phyloP scores from a whole-genome alignment of 108 stramenopile genomes.

The Aurantiochytrium sp. region DNA sequence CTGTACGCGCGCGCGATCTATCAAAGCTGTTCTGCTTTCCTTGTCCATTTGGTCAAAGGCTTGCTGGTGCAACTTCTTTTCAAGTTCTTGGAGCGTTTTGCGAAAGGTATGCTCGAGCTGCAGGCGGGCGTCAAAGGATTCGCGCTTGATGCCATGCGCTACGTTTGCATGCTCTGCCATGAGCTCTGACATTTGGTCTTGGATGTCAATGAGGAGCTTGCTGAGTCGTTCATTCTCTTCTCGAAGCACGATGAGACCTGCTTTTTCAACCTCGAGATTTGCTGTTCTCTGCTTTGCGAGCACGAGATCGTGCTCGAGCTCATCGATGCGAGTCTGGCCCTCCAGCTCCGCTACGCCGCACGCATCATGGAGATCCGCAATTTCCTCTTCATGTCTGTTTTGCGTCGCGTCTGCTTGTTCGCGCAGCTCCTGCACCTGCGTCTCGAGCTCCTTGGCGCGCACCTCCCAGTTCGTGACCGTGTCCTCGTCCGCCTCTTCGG shows the following conservation, averaged over 20 bases:
- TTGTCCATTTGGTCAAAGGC: background rate
- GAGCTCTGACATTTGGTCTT: constrained; percentile 4
- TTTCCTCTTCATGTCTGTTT: background rate
- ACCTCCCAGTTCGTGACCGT: background rate
- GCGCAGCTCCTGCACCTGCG: background rate
- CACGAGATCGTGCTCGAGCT: background rate
- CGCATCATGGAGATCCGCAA: constrained; percentile 53
- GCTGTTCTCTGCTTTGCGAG: background rate
- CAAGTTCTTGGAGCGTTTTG: background rate
- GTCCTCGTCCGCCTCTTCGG: background rate
- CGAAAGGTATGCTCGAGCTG: background rate
- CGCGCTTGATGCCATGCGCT: background rate
- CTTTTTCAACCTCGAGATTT: background rate
- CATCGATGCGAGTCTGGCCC: background rate
- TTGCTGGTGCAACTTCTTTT: background rate
- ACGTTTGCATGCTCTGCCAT: background rate
- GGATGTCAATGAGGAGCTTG: background rate
- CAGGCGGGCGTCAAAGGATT: background rate
- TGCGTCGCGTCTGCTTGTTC: background rate
- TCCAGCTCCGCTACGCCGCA: constrained; percentile 47
- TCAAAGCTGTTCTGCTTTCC: background rate
- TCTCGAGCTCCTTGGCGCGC: background rate
- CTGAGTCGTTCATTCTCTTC: constrained; percentile 4
- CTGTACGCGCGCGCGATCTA: background rate
- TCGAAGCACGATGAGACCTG: background rate